Base-by-base conservation (phyloP, 768 basidiomycete genomes). In the Panaeolus papilionaceus region DNA sequence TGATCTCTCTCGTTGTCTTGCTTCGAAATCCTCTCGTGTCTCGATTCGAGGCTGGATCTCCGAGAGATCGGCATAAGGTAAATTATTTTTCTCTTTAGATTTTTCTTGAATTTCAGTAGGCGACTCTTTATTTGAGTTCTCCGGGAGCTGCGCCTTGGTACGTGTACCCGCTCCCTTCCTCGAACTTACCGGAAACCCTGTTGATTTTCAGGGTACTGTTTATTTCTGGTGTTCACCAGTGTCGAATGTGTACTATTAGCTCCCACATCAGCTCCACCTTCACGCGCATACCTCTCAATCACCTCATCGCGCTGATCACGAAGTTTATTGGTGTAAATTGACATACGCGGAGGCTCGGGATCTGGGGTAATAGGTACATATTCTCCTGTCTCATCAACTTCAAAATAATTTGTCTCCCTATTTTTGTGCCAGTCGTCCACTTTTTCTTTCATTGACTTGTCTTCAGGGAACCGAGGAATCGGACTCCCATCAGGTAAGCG, bases 381-480 rank as follows among this genome's bases (percentile, higher is more conserved):
- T 23, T 49, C n/a, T 20, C 16, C 47, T 20, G 20, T 8, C 16
- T 49, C 47, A 9, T 7, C 20, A 6, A 23, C 26, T 6, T 18
- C 47, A 6, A 16, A 18, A 20, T 23, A 49, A 20, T 49, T 49
- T 9, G 6, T 23, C 6, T 49, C 47, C 23, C 20, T 23, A 26
- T 49, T 49, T 23, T 49, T 49, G 23, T 49, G 47, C 47, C 47
- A 49, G 7, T 49, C 47, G 6, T 49, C 47, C n/a, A 49, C 47
- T 20, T 49, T 49, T 26, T 49, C 47, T 23, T 8, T 23, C 47
- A 49, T 49, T 23, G 47, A 9, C 47, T 49, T 49, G 12, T 49
- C 47, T 26, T 49, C 47, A 23, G 47, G 47, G 20, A 23, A 49
- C 3, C 47, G 20, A 23, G 7, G 47, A 23, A 49, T 49, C 12